A percentile compares a stretch with the other conserved stretches of the same genome.
Conservation (phyloP, 140 eudicot genomes). For the Stevia rebaudiana region DNA sequence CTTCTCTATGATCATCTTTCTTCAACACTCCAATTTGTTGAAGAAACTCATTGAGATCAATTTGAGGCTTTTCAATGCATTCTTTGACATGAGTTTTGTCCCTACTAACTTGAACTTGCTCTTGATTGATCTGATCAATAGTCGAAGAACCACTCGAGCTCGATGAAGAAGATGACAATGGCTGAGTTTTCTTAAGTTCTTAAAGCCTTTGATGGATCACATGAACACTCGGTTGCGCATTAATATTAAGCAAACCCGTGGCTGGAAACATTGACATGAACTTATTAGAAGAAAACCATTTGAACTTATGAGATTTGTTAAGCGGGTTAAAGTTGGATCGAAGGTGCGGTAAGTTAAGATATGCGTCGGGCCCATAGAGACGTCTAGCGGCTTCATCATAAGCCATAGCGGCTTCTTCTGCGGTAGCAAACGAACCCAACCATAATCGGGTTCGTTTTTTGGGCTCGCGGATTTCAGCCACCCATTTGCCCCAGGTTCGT, state of each 20-base stretch:
- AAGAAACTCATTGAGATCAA: conserved; percentile 85
- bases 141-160: conserved; percentile 38
- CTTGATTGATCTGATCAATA: conserved; percentile 21
- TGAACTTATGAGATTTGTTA: conserved; percentile 73
- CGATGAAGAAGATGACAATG: conserved; percentile 47
- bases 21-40: conserved; percentile 74
- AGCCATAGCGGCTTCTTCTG: conserved; percentile 95
- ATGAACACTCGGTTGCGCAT: conserved; percentile 86
- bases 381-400: conserved; percentile 90
- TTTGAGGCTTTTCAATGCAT: conserved; percentile 71
- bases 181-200: conserved; percentile 55
- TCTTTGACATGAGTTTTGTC: conserved; percentile 22
- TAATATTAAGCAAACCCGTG: conserved; percentile 70
- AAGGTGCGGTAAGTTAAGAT: conserved; percentile 84
- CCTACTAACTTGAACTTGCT: conserved; percentile 10
- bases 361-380: conserved; percentile 86
- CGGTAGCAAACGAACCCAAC: conserved; percentile 87
- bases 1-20: conserved; percentile 39
- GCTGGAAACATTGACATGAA: conserved; percentile 52
- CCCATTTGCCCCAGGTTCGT: conserved; percentile 98
- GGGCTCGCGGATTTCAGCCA: conserved; percentile 92
- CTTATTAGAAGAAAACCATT: conserved; percentile 80
- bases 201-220: conserved; percentile 88
- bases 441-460: conserved; percentile 80
- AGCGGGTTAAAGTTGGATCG: conserved; percentile 73